A percentile compares a stretch with the other conserved stretches of the same genome.
phyloP scores from a whole-genome alignment of 305 asterid species.

The Fraxinus ornus region DNA sequence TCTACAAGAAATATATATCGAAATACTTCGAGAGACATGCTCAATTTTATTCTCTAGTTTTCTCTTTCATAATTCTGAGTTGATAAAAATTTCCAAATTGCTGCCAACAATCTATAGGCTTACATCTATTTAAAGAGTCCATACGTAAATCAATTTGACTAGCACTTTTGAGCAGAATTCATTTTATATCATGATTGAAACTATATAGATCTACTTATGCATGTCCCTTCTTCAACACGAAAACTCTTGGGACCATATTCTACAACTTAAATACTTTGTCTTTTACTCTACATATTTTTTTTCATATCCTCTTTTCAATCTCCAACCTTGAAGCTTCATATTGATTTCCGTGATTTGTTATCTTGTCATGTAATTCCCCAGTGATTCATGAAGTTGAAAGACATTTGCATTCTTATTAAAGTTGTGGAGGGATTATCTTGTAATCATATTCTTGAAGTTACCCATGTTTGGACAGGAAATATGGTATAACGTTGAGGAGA shows the following conservation, averaged over 20 bases:
- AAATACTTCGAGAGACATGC: background rate
- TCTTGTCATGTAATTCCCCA: background rate
- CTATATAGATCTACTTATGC: background rate
- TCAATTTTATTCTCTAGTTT: background rate
- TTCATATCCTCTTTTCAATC: background rate
- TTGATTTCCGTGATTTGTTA: background rate
- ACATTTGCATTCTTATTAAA: background rate
- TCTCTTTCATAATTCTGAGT: background rate
- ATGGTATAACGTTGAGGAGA: background rate
- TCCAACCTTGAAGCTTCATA: background rate
- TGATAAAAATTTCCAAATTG: background rate
- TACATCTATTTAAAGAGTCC: background rate
- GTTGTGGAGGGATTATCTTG: background rate
- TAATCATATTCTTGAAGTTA: background rate
- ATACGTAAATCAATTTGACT: background rate
- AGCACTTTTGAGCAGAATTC: background rate
- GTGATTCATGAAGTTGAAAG: background rate
- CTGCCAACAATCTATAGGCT: background rate
- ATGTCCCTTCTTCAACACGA: background rate
- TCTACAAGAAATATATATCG: background rate
- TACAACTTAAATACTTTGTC: background rate
- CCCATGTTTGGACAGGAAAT: background rate
- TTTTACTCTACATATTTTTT: background rate
- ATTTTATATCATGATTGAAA: background rate
- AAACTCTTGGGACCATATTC: background rate